Percentiles rank a stretch among this genome's conserved stretches.
These are phyloP conservation scores for Chrysoporthe puriensis DNA, from an alignment of 2,329 filamentous ascomycete species.

Conservation along the genomic window DNA sequence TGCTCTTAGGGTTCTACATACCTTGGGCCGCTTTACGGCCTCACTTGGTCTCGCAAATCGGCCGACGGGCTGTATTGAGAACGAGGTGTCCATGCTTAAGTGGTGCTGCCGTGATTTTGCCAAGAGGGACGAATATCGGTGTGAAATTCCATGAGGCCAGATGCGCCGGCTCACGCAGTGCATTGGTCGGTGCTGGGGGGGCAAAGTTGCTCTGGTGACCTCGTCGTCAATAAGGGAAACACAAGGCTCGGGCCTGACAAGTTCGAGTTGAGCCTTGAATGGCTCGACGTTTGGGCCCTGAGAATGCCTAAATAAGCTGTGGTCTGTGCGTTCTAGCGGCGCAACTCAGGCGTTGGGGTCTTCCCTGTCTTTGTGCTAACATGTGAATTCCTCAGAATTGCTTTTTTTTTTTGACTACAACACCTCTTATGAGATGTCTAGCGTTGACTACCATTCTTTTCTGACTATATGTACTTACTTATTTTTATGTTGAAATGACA, in stretches of 20 bases:
- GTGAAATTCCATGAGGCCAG: background rate
- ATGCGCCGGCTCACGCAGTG: background rate
- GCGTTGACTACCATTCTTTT: too few species aligned
- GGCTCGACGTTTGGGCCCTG: too few species aligned
- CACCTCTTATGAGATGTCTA: too few species aligned
- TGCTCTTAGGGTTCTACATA: conserved; percentile 37
- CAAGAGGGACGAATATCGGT: background rate
- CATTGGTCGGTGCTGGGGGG: background rate
- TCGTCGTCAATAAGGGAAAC: background rate
- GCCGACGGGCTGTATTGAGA: conserved; percentile 70
- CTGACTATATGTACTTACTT: too few species aligned
- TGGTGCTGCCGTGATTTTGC: background rate
- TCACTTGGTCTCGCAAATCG: conserved; percentile 71
- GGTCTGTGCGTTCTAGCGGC: too few species aligned
- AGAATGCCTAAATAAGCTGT: too few species aligned
- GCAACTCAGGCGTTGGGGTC: too few species aligned
- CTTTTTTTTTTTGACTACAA: too few species aligned
- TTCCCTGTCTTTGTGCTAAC: too few species aligned
- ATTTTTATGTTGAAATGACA: too few species aligned
- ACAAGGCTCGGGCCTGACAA: too few species aligned
- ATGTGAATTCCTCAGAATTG: too few species aligned
- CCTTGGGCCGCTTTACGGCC: conserved; percentile 75
- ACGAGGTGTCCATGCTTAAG: conserved; percentile 39
- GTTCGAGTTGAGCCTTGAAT: background rate
- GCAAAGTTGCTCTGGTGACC: background rate